These are phyloP conservation scores for Purpureocillium lavendulum DNA, from an alignment of 2,329 filamentous ascomycete genomes.

Conservation along the genomic window DNA sequence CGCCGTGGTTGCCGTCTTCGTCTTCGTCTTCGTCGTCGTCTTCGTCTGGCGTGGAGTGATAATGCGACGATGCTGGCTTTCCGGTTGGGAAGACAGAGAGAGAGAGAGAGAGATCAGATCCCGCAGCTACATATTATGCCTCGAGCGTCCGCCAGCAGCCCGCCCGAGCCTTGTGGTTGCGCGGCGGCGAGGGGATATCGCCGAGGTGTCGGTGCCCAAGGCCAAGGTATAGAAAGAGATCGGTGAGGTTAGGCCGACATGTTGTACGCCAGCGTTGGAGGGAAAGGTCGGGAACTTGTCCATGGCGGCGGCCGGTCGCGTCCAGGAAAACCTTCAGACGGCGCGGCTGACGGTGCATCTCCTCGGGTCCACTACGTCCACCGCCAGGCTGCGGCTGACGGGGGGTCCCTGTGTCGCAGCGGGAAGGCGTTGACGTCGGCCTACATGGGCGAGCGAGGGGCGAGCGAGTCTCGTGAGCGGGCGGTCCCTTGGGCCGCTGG, in stretches of 20 bases:
- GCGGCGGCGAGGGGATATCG: background rate
- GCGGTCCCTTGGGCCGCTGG: slow-evolving; percentile 1
- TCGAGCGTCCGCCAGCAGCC: background rate
- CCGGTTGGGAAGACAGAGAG: too few relatives aligned
- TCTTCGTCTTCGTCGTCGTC: too few relatives aligned
- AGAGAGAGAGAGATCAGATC: too few relatives aligned
- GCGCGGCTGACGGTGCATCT: background rate
- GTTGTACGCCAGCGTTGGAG: slow-evolving; percentile 7
- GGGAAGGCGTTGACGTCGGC: slow-evolving; percentile 3
- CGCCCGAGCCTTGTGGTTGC: background rate
- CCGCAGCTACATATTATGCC: slow-evolving; percentile 10
- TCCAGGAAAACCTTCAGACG: background rate
- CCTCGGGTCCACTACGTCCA: background rate
- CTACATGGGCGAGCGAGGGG: slow-evolving; percentile 5
- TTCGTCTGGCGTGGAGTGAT: too few relatives aligned
- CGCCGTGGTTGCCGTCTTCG: too few relatives aligned
- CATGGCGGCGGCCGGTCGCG: background rate
- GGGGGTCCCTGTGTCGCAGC: background rate
- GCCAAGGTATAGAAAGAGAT: slow-evolving; percentile 3
- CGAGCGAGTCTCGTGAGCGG: slow-evolving; percentile 3
- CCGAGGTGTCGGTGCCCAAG: slow-evolving; percentile 15
- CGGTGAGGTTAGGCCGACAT: slow-evolving; percentile 14
- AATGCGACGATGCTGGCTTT: too few relatives aligned
- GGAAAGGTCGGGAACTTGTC: background rate
- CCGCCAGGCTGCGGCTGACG: slow-evolving; percentile 1